Evolutionary conservation across 2,329 filamentous ascomycete species (phyloP).

Genomic region (Aureobasidium pullulans): DNA sequence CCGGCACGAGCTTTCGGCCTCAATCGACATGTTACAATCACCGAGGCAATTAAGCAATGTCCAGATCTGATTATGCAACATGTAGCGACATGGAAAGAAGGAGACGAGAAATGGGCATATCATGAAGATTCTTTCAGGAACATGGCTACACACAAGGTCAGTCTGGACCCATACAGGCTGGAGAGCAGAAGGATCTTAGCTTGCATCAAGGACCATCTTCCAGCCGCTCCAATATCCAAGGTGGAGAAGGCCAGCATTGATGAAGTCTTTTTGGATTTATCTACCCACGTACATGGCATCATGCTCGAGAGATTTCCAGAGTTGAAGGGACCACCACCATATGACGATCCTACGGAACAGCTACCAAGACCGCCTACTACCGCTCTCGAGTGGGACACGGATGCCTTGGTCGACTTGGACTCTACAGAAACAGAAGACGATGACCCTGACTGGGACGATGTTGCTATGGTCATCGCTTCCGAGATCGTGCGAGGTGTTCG

Average conservation of each 20-base stretch:
- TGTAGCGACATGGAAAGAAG: slow-evolving; percentile 90
- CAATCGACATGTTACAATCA: slow-evolving; percentile 66
- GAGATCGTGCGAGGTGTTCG: slow-evolving; percentile 79
- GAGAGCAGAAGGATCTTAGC: slow-evolving; percentile 77
- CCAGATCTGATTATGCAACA: slow-evolving; percentile 81
- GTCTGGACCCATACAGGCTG: slow-evolving; percentile 81
- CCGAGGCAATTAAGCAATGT: slow-evolving; percentile 80
- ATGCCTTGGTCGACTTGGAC: slow-evolving; percentile 75
- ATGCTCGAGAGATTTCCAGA: slow-evolving; percentile 72
- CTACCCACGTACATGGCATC: slow-evolving; percentile 69
- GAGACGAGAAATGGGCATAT: slow-evolving; percentile 87
- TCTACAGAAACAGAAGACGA: slow-evolving; percentile 63
- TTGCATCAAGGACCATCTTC: slow-evolving; percentile 66
- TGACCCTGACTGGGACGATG: slow-evolving; percentile 94
- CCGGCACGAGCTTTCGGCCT: slow-evolving; percentile 76
- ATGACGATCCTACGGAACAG: slow-evolving; percentile 62
- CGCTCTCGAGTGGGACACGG: slow-evolving; percentile 73
- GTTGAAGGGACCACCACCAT: slow-evolving; percentile 58
- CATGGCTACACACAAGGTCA: slow-evolving; percentile 87
- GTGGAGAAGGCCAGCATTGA: slow-evolving; percentile 94
- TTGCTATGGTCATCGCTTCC: slow-evolving; percentile 76
- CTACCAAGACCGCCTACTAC: slow-evolving; percentile 67
- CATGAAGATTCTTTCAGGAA: slow-evolving; percentile 70
- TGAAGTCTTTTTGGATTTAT: slow-evolving; percentile 91
- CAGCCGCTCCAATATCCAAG: slow-evolving; percentile 53